Evolutionary conservation across 1,284 basidiomycete genomes (phyloP).

Genomic region (Pisolithus thermaeus): DNA sequence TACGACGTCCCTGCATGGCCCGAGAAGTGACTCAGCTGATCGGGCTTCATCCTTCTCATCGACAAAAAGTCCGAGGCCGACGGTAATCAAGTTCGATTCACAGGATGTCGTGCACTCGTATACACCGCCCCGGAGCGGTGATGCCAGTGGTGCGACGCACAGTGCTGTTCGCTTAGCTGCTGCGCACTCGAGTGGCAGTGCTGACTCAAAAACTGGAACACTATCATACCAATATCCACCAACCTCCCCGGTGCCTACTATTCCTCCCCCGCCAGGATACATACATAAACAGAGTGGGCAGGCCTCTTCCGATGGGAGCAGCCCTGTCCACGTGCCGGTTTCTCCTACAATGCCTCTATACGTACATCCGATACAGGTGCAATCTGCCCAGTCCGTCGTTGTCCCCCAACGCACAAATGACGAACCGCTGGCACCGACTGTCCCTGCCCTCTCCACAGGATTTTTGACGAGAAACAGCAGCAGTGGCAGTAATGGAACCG

Average conservation of each 20-base stretch:
- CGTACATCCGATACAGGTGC: neutral
- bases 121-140: constrained; percentile 39
- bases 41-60: constrained; percentile 19
- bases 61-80: constrained; percentile 40
- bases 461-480: neutral
- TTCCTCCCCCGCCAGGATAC: constrained; percentile 15
- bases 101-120: constrained; percentile 73
- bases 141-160: constrained; percentile 42
- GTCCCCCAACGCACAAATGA: constrained; percentile 25
- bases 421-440: constrained; percentile 27
- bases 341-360: neutral
- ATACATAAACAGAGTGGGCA: too few species aligned
- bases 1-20: constrained; percentile 2
- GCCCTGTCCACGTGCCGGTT: constrained; percentile 15
- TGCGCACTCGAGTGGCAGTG: neutral
- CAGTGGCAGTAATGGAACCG: neutral
- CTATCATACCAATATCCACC: constrained; percentile 3
- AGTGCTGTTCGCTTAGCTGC: neutral
- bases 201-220: constrained; percentile 27
- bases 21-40: constrained; percentile 27
- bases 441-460: constrained; percentile 7
- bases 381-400: constrained; percentile 16
- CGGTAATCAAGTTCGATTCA: constrained; percentile 70
- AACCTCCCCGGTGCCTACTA: neutral
- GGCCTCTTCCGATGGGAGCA: too few species aligned